Evolutionary conservation across 768 basidiomycete genomes (phyloP), one percentile per base, ranked within the genome.

Genomic region (Floccularia luteovirens): DNA sequence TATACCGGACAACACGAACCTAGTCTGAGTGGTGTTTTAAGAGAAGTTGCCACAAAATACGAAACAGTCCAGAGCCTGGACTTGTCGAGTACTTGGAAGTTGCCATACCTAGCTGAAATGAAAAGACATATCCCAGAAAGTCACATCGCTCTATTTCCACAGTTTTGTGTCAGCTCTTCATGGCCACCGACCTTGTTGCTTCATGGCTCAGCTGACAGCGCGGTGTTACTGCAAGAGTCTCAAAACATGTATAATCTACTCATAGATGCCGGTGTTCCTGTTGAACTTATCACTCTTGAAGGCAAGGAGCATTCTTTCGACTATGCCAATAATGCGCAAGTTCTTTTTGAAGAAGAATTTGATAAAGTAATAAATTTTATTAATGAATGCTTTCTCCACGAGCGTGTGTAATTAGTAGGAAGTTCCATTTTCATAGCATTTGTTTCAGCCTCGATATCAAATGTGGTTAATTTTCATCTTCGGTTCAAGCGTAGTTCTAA

Each of bases 281-380:
- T 60, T 2, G 49, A 56, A 28, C 43, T 75, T 3, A 45, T 59
- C 14, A 57, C 66, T 12, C 51, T 71, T 13, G 60, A 66, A 3
- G 72, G 62, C 6, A 53, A 57, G 43, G 73, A 77, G 37, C 79
- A 81, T 48, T 69, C 70, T 0, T 80, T 79, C 44, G 79, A 81
- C 50, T 75, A 72, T 47, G 63, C 55, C 22, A 53, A 59, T 12
- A 53, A 52, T 16, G 72, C 70, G 4, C 74, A 75, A 44, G 61
- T 37, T 13, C 20, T 14, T 2, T 28, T 28, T 24, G 23, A 25
- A 12, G 20, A 41, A 16, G 50, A 49, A 19, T 70, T 66, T 51
- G 65, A 69, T 46, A 45, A 44, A 20, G 58, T 64, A 14, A 52
- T 49, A n/a, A 51, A 48, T n/a, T 76, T 59, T 58, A 61, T 64